Evolutionary conservation across 2,329 filamentous ascomycete genomes (phyloP).

Genomic region (Aureobasidium leucospermi): DNA sequence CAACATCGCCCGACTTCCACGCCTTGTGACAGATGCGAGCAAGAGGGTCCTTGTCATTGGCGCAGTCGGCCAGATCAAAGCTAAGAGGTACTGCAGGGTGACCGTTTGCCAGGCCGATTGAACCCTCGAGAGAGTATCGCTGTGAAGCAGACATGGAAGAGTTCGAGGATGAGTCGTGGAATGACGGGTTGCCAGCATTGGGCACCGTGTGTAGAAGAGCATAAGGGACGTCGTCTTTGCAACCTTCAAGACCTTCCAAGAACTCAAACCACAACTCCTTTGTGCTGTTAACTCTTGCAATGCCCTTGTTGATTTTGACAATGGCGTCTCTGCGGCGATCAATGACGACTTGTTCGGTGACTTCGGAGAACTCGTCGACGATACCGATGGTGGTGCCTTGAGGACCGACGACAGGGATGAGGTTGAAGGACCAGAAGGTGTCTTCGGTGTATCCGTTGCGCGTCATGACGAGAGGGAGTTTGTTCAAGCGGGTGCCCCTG

Average conservation of each 20-base stretch:
- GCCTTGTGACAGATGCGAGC: conserved; percentile 4
- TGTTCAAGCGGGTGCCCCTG: conserved; percentile 16
- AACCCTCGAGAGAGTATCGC: conserved; percentile 5
- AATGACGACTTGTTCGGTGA: conserved; percentile 12
- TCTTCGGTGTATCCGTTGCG: conserved; percentile 26
- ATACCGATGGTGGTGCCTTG: conserved; percentile 13
- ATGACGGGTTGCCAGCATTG: background rate
- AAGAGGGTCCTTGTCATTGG: background rate
- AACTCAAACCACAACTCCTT: conserved; percentile 17
- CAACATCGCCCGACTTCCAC: conserved; percentile 2
- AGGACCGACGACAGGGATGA: conserved; percentile 22
- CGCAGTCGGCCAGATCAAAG: conserved; percentile 5
- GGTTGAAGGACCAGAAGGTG: conserved; percentile 23
- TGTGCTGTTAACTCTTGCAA: conserved; percentile 9
- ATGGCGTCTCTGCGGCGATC: conserved; percentile 14
- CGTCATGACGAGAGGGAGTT: conserved; percentile 20
- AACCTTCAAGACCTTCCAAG: conserved; percentile 13
- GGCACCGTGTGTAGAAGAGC: conserved; percentile 16
- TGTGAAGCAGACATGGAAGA: background rate
- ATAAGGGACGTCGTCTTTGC: conserved; percentile 15
- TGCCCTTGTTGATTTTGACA: conserved; percentile 10
- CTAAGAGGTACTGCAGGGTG: background rate
- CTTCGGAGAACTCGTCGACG: conserved; percentile 17
- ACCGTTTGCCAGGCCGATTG: background rate
- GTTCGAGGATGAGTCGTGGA: background rate